Conservation (phyloP, 345 rosid genomes). For the Schrenkiella parvula region DNA sequence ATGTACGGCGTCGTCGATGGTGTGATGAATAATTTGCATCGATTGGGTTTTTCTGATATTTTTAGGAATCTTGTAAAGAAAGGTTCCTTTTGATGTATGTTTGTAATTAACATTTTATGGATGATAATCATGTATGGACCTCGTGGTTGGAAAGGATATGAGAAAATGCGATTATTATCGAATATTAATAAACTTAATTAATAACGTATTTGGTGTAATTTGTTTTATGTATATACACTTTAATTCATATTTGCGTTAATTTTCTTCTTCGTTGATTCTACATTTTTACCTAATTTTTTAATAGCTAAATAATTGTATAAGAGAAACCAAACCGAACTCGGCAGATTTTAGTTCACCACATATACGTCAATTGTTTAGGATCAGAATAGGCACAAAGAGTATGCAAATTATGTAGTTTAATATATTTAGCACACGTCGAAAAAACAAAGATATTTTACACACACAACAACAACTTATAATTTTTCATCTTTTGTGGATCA, state of each 20-base stretch:
- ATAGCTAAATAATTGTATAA: background rate
- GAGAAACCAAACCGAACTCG: too few relatives aligned
- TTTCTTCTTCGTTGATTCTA: background rate
- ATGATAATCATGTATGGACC: slow-evolving; percentile 35
- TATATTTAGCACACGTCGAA: background rate
- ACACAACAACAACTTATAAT: background rate
- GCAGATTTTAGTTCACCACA: too few relatives aligned
- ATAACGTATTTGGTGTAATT: background rate
- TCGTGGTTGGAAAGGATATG: slow-evolving; percentile 36
- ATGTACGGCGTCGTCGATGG: slow-evolving; percentile 17
- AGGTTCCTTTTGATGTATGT: slow-evolving; percentile 31
- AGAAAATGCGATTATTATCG: slow-evolving; percentile 2
- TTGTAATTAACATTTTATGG: slow-evolving; percentile 24
- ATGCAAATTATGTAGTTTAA: background rate
- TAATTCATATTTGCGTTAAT: background rate
- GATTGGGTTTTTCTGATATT: slow-evolving; percentile 11
- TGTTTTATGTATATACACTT: background rate
- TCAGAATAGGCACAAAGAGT: too few relatives aligned
- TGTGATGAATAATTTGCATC: slow-evolving; percentile 26
- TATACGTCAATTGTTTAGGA: too few relatives aligned
- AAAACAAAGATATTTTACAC: too few relatives aligned
- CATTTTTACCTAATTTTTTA: background rate
- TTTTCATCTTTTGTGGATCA: background rate
- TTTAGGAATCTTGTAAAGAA: slow-evolving; percentile 17
- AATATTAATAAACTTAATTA: slow-evolving; percentile 16